Conservation (phyloP, 306 rosid genomes). For the Casuarina glauca region DNA sequence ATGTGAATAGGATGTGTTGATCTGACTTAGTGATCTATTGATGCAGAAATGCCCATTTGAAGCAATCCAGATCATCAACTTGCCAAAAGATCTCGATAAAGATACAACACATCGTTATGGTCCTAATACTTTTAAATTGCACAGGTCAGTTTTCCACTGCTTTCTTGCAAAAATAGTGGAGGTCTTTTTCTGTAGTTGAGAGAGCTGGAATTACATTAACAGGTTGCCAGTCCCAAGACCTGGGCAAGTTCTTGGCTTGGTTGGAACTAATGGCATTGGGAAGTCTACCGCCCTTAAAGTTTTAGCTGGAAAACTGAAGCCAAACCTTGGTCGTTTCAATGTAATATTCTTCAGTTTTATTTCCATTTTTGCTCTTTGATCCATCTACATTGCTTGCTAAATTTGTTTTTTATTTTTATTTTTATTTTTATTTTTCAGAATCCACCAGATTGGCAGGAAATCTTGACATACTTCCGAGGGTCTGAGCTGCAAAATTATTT, state of each 20-base stretch:
- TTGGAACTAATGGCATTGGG: conserved; percentile 96
- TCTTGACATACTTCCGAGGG: conserved; percentile 88
- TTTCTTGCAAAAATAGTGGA: background rate
- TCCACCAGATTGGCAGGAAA: conserved; percentile 99
- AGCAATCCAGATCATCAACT: conserved; percentile 90
- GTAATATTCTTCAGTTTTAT: conserved; percentile 40
- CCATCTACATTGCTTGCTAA: conserved; percentile 5
- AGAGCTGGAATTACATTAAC: conserved; percentile 22
- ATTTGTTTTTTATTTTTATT: background rate
- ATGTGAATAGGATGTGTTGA: too few relatives aligned
- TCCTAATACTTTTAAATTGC: conserved; percentile 89
- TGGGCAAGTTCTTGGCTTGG: conserved; percentile 96
- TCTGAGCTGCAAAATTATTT: conserved; percentile 96
- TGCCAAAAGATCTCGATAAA: conserved; percentile 87
- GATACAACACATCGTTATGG: conserved; percentile 98
- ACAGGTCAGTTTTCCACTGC: conserved; percentile 55
- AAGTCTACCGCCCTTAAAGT: conserved; percentile 98
- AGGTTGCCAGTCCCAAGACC: conserved; percentile 98
- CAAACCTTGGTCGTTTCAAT: conserved; percentile 89
- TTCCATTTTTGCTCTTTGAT: conserved; percentile 6
- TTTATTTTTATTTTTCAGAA: conserved; percentile 47
- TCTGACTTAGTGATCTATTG: conserved; percentile 17
- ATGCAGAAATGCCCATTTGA: conserved; percentile 96
- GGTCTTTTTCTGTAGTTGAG: conserved; percentile 19
- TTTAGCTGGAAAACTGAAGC: conserved; percentile 91